Evolutionary conservation across 768 basidiomycete species (phyloP).

Genomic region (Rhodotorula kratochvilovae): DNA sequence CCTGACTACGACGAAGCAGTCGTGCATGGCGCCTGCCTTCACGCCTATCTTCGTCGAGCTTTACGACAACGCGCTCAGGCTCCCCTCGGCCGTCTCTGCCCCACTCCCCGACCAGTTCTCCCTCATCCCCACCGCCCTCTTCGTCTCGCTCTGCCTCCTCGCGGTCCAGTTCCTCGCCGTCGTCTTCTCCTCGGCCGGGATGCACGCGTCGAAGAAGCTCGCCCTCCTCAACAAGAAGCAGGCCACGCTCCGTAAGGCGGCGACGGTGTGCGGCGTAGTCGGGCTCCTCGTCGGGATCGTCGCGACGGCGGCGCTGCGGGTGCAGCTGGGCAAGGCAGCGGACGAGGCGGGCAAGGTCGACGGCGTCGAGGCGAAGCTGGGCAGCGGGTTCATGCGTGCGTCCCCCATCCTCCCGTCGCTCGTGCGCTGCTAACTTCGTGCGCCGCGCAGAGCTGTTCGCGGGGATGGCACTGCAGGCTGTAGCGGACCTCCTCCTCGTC

Average conservation of each 20-base stretch:
- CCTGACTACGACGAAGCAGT: neutral
- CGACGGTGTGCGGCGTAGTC: conserved; percentile 3
- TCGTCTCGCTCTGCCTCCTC: conserved; percentile 27
- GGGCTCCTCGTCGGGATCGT: conserved; percentile 2
- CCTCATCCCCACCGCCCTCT: conserved; percentile 22
- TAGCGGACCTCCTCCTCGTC: conserved; percentile 8
- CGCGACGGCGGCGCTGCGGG: conserved; percentile 2
- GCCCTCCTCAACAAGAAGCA: conserved; percentile 6
- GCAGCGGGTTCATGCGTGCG: conserved; percentile 19
- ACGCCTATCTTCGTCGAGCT: conserved; percentile 32
- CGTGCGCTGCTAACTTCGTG: neutral
- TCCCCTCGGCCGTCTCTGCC: neutral
- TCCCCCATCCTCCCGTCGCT: neutral
- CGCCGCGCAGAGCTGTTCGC: conserved; percentile 24
- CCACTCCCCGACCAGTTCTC: conserved; percentile 31
- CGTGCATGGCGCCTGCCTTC: conserved; percentile 25
- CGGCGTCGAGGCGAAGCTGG: neutral
- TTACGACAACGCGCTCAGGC: conserved; percentile 2
- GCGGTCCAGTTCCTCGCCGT: conserved; percentile 16
- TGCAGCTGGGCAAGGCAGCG: conserved; percentile 5
- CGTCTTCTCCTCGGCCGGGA: conserved; percentile 5
- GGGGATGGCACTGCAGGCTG: neutral
- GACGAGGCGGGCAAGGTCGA: neutral
- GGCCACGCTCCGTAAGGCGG: conserved; percentile 7
- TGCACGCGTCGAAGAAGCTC: conserved; percentile 10